Base-by-base conservation (phyloP, 1,284 basidiomycete genomes). In the Apiotrichum siamense region DNA sequence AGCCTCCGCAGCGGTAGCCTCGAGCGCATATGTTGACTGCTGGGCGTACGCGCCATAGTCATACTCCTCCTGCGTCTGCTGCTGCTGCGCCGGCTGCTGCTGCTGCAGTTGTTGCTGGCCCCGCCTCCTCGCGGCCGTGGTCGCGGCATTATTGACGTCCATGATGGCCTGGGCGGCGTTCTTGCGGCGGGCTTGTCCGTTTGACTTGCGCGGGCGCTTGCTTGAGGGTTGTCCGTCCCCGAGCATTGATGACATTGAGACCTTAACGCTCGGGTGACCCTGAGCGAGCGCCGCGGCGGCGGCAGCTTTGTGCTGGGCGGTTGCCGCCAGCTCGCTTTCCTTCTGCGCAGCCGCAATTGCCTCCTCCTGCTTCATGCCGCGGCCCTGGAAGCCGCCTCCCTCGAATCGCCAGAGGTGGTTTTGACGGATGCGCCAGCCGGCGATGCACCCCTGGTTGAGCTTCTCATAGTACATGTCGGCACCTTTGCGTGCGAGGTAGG, bases 401-500 rank as follows among this genome's bases (percentile, higher is more conserved):
- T 68, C 67, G 46, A 72, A 72, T 31, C 70, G 61, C 70, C 70
- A 72, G 2, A 72, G 61, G 51, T 72, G 70, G 55, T 70, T 70
- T 38, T 69, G 67, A 12, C 70, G 60, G 45, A 72, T 72, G 12
- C 70, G 60, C 70, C 70, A 72, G 21, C 70, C 70, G 17, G 67
- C 63, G 24, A 72, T 69, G 46, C 63, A 64, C 21, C 67, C 65
- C 49, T 72, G 70, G 48, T 64, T 69, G 47, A 72, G 65, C 58
- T 72, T 72, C 49, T 72, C 70, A 54, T 72, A 72, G 57, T 72
- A 72, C 70, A 72, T 72, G 62, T 72, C 70, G 50, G 70, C 64
- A 41, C 70, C 70, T 50, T 72, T 72, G n/a, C 70, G 63, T 18
- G 70, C 70, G 35, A 72, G 65, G 37, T 72, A 72, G 1, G 70